A percentile compares a stretch with the other conserved stretches of the same genome.
These are phyloP conservation scores for Leccinellum luteum DNA, from an alignment of 768 basidiomycete genomes.

Conservation along the genomic window DNA sequence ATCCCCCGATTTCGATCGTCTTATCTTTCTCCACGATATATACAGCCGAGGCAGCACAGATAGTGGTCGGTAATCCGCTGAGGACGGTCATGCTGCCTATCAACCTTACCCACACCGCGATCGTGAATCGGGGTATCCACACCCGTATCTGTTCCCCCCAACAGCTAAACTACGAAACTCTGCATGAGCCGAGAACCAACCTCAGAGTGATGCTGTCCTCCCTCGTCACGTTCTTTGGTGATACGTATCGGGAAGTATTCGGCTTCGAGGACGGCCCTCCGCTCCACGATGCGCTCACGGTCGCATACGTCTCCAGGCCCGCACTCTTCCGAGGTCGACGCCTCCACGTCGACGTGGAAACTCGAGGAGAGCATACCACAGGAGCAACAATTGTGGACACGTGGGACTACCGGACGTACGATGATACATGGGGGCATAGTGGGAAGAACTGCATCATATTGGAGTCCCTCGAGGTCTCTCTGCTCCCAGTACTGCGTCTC, in stretches of 20 bases:
- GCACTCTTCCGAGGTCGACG: conserved; percentile 59
- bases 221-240: conserved; percentile 70
- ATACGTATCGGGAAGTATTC: conserved; percentile 68
- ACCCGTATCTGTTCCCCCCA: conserved; percentile 49
- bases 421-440: conserved; percentile 65
- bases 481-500: not conserved
- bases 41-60: conserved; percentile 77
- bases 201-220: conserved; percentile 76
- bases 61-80: conserved; percentile 70
- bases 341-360: conserved; percentile 83
- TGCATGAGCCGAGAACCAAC: conserved; percentile 34
- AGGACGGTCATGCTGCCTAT: conserved; percentile 78
- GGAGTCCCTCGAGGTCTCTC: conserved; percentile 58
- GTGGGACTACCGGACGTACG: conserved; percentile 58
- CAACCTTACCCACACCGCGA: conserved; percentile 85
- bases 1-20: not conserved
- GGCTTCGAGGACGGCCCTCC: conserved; percentile 86
- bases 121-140: conserved; percentile 60
- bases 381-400: conserved; percentile 84
- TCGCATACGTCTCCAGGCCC: conserved; percentile 72
- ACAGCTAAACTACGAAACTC: conserved; percentile 19
- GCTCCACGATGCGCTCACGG: conserved; percentile 80
- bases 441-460: conserved; percentile 79
- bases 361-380: conserved; percentile 57
- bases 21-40: not conserved